Conservation (phyloP, 306 rosid genomes). For the Prunus fruticosa region DNA sequence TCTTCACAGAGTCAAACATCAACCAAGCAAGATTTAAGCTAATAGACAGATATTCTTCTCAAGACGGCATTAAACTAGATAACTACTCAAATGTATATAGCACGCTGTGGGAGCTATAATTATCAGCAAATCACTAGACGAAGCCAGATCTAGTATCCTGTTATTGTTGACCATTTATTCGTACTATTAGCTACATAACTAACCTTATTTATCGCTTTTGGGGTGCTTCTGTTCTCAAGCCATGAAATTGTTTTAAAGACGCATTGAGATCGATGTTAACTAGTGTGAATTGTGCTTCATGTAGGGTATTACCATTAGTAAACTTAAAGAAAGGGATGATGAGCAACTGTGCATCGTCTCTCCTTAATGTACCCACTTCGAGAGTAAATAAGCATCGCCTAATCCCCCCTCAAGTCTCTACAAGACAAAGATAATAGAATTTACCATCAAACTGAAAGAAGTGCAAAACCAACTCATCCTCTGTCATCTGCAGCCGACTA, state of each 20-base stretch:
- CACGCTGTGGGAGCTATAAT: neutral
- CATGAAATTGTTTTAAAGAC: neutral
- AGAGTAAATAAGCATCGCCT: neutral
- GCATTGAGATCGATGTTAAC: neutral
- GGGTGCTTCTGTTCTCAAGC: neutral
- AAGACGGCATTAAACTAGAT: neutral
- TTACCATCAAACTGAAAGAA: constrained; percentile 91
- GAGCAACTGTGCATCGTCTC: neutral
- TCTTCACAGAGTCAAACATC: neutral
- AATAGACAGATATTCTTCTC: neutral
- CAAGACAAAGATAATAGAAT: constrained; percentile 14
- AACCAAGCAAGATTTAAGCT: neutral
- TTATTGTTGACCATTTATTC: neutral
- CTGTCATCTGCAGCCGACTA: constrained; percentile 81
- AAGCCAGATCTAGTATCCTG: neutral
- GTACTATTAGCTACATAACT: neutral
- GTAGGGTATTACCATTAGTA: neutral
- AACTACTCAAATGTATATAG: neutral
- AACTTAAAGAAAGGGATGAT: neutral
- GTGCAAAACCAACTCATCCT: constrained; percentile 74
- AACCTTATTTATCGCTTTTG: neutral
- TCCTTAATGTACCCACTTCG: neutral
- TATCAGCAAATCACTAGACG: neutral
- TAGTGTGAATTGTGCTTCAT: neutral
- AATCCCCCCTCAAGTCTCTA: neutral